phyloP scores from a whole-genome alignment of 2,329 filamentous ascomycete genomes.

The Sporothrix protearum region DNA sequence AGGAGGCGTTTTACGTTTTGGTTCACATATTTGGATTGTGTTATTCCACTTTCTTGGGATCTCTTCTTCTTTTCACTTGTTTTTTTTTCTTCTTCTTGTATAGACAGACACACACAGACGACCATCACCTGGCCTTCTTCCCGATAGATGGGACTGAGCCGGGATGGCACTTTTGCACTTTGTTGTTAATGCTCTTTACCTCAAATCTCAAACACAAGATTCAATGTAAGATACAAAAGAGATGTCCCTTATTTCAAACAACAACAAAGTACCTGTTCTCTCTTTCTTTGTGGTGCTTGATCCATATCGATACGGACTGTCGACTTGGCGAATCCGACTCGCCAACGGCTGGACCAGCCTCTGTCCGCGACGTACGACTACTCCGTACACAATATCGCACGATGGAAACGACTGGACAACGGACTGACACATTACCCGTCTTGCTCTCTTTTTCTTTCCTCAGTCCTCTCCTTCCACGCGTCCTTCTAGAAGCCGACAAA shows the following conservation, averaged over 20 bases:
- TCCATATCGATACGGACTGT: too few relatives aligned
- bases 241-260: background rate
- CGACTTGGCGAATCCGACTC: too few relatives aligned
- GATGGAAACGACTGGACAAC: background rate
- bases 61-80: background rate
- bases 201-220: background rate
- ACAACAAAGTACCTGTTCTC: background rate
- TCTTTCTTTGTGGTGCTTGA: background rate
- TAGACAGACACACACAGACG: background rate
- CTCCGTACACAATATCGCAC: background rate
- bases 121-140: background rate
- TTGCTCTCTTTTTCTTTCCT: background rate
- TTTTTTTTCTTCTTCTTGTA: background rate
- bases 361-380: background rate
- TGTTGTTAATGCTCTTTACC: conserved; percentile 1
- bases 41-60: background rate
- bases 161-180: background rate
- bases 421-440: background rate
- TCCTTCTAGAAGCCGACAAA: background rate
- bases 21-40: background rate
- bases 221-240: background rate
- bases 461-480: background rate
- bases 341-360: background rate
- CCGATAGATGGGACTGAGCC: background rate
- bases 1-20: conserved; percentile 5